These are phyloP conservation scores for Aeminium ludgeri DNA, from an alignment of 495 filamentous ascomycete species.

Conservation along the genomic window DNA sequence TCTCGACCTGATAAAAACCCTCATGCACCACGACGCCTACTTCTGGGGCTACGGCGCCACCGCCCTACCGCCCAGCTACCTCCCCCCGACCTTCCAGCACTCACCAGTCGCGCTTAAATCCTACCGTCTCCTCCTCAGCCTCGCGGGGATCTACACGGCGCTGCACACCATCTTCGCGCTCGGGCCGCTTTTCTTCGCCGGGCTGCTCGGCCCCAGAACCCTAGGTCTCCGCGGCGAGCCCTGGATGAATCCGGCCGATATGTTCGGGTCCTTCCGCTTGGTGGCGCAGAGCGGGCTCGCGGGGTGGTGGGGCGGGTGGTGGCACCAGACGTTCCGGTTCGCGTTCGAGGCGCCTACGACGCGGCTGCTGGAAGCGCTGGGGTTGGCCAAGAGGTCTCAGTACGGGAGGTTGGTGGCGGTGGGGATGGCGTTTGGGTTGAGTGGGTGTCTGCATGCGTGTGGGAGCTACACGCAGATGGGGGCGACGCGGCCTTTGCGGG, in stretches of 20 bases:
- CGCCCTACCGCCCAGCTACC: conserved; percentile 31
- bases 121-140: conserved; percentile 35
- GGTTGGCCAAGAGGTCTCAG: conserved; percentile 12
- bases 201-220: conserved; percentile 31
- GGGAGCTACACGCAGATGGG: conserved; percentile 24
- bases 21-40: conserved; percentile 60
- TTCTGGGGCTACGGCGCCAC: conserved; percentile 38
- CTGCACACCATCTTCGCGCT: conserved; percentile 38
- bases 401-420: conserved; percentile 17
- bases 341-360: conserved; percentile 44
- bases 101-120: conserved; percentile 26
- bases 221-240: conserved; percentile 24
- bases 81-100: conserved; percentile 24
- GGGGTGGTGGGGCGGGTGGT: conserved; percentile 70
- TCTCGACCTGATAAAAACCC: conserved; percentile 47
- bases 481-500: conserved; percentile 18
- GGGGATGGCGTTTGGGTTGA: conserved; percentile 22
- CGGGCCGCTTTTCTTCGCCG: conserved; percentile 38
- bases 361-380: conserved; percentile 28
- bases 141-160: conserved; percentile 34
- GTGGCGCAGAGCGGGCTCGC: conserved; percentile 50
- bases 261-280: conserved; percentile 39
- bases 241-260: conserved; percentile 37
- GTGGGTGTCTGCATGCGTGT: conserved; percentile 25
- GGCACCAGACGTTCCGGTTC: conserved; percentile 74